Evolutionary conservation across 2,329 filamentous ascomycete genomes (phyloP), one percentile per base, ranked within the genome.

Genomic region (Sporothrix phasma): DNA sequence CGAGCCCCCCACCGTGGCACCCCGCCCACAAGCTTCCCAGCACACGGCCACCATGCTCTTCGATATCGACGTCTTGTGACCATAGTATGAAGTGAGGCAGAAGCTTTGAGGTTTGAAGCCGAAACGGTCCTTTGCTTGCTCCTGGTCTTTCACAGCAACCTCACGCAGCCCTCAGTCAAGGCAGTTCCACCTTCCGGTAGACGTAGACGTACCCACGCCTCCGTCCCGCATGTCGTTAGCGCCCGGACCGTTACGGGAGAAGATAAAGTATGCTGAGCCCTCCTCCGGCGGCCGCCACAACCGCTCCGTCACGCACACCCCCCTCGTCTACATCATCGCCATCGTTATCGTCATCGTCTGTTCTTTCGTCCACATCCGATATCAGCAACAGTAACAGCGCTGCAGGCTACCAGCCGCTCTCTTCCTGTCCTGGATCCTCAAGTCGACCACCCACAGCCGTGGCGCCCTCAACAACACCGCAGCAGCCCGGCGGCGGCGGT

Each of bases 351-450:
- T 58, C 59, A 1, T 58, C 63, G 8, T 65, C 63, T 2, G 22
- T 58, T 17, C 22, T 43, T 6, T 65, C 63, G 10, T 61, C 63
- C 3, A 53, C 59, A 5, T 62, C 64, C 2, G 63, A 54, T 31
- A 19, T 22, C 47, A 11, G n/a, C 39, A 29, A 39, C 37, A 43
- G 10, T 17, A 31, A 17, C 22, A 13, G 17, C 6, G n/a, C 58
- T 5, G 41, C 58, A 10, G 58, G 37, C 5, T 46, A 60, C 41
- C 59, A 19, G 31, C 43, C 59, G 3, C 19, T 49, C 1, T n/a
- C 58, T 5, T 34, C 58, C 10, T 54, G 37, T 46, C 8, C 58
- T 8, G 24, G 19, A 22, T 39, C 37, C 24, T 13, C 47, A 46
- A 59, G 19, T 34, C 47, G n/a, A n/a, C n/a, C 47, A 51, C 54